Conservation (phyloP, 163 green algal species). For the Prototheca cutis region DNA sequence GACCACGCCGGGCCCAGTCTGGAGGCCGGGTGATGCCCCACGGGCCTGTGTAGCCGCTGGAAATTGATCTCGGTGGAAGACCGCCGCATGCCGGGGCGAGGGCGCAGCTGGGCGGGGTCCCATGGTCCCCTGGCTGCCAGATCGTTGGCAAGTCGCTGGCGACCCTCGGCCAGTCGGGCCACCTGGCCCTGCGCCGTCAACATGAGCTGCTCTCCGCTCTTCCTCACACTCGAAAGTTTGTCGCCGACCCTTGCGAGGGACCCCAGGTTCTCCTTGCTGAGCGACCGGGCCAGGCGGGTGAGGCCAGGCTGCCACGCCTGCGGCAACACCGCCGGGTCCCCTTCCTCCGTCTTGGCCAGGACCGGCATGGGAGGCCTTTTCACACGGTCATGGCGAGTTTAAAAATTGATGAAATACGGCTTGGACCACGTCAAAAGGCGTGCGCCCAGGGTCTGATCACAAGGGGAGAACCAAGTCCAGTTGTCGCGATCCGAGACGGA, state of each 20-base stretch:
- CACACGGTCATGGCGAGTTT: too few species aligned
- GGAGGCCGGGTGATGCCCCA: constrained; percentile 3
- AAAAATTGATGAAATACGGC: too few species aligned
- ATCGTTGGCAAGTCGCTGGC: background rate
- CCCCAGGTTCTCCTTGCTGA: constrained; percentile 5
- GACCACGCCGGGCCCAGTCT: background rate
- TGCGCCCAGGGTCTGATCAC: background rate
- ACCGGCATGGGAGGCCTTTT: too few species aligned
- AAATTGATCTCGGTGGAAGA: constrained; percentile 18
- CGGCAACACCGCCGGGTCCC: background rate
- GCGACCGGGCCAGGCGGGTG: background rate
- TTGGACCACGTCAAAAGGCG: background rate
- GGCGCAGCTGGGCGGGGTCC: background rate
- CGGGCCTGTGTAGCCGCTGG: background rate
- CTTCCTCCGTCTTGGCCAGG: too few species aligned
- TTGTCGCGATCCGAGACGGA: background rate
- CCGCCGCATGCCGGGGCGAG: background rate
- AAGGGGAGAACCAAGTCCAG: too few species aligned
- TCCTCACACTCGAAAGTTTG: constrained; percentile 15
- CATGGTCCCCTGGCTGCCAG: constrained; percentile 6
- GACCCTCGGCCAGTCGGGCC: background rate
- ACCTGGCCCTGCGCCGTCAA: constrained; percentile 8
- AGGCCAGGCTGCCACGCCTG: background rate
- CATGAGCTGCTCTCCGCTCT: constrained; percentile 13
- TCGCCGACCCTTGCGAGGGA: constrained; percentile 8